phyloP scores from a whole-genome alignment of 495 filamentous ascomycete species.

The Xylaria longipes region DNA sequence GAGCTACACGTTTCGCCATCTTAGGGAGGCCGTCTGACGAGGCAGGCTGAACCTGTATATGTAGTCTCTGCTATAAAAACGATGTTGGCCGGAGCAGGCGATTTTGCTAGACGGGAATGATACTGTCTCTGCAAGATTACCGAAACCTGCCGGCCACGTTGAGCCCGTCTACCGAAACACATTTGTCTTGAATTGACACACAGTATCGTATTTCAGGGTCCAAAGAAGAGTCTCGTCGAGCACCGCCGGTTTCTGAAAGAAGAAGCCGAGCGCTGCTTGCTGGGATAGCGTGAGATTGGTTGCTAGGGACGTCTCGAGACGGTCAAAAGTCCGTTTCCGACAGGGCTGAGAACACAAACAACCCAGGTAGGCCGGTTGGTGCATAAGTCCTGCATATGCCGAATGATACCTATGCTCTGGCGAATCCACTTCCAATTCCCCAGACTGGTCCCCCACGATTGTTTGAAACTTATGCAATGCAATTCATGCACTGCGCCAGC shows the following conservation, averaged over 20 bases:
- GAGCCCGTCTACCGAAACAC: not conserved
- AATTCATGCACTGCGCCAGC: conserved; percentile 11
- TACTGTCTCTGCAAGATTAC: conserved; percentile 21
- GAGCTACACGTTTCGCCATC: not conserved
- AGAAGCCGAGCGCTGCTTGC: conserved; percentile 7
- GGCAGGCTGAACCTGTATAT: not conserved
- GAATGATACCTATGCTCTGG: conserved; percentile 8
- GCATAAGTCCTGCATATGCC: conserved; percentile 11
- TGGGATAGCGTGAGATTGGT: conserved; percentile 17
- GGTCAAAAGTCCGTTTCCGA: conserved; percentile 15
- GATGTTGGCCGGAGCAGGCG: conserved; percentile 14
- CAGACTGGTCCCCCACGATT: conserved; percentile 10
- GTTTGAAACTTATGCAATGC: conserved; percentile 20
- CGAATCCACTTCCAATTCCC: conserved; percentile 12
- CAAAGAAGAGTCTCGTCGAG: conserved; percentile 7
- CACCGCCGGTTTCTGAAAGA: not conserved
- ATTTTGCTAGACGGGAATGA: conserved; percentile 17
- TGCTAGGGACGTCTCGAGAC: conserved; percentile 8
- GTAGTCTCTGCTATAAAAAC: not conserved
- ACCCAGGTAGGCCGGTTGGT: not conserved
- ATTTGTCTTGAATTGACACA: conserved; percentile 2
- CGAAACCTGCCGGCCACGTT: conserved; percentile 15
- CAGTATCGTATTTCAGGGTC: conserved; percentile 22
- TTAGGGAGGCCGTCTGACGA: not conserved
- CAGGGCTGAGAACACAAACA: conserved; percentile 27